Percentiles rank a stretch among this genome's conserved stretches.
phyloP scores from a whole-genome alignment of 345 rosid genomes.

The Heritiera littoralis region DNA sequence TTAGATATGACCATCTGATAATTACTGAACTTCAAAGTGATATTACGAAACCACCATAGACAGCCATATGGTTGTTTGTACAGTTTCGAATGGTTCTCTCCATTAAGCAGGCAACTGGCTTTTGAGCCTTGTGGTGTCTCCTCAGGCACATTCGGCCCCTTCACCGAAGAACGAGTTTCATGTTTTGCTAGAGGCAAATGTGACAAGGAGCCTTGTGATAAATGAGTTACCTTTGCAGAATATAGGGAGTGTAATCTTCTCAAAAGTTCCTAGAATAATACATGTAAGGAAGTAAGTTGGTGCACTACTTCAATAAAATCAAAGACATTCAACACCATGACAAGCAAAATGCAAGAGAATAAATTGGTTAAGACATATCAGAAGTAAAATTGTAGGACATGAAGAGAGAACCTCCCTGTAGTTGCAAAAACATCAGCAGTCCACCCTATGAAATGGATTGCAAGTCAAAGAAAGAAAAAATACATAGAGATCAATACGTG shows the following conservation, averaged over 20 bases:
- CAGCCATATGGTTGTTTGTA: conserved; percentile 33
- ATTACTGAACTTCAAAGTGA: conserved; percentile 60
- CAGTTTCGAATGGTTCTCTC: conserved; percentile 34
- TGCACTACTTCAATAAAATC: background rate
- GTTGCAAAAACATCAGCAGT: background rate
- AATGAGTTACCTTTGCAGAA: conserved; percentile 42
- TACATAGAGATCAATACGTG: background rate
- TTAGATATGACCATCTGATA: conserved; percentile 42
- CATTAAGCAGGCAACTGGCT: conserved; percentile 23
- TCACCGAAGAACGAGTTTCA: conserved; percentile 32
- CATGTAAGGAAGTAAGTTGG: background rate
- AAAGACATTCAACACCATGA: background rate
- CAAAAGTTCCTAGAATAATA: conserved; percentile 57
- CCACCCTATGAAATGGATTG: background rate
- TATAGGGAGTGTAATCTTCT: conserved; percentile 67
- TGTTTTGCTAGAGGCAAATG: conserved; percentile 16
- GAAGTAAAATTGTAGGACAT: background rate
- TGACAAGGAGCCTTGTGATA: conserved; percentile 27
- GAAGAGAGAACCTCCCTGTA: background rate
- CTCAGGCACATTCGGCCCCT: conserved; percentile 34
- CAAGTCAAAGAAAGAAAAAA: background rate
- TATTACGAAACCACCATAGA: conserved; percentile 58
- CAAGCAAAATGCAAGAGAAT: background rate
- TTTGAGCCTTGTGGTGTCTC: conserved; percentile 29
- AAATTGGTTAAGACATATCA: background rate